Percentiles rank a stretch among this genome's conserved stretches.
phyloP scores from a whole-genome alignment of 1,284 basidiomycete species.

The Pseudozyma pruni region DNA sequence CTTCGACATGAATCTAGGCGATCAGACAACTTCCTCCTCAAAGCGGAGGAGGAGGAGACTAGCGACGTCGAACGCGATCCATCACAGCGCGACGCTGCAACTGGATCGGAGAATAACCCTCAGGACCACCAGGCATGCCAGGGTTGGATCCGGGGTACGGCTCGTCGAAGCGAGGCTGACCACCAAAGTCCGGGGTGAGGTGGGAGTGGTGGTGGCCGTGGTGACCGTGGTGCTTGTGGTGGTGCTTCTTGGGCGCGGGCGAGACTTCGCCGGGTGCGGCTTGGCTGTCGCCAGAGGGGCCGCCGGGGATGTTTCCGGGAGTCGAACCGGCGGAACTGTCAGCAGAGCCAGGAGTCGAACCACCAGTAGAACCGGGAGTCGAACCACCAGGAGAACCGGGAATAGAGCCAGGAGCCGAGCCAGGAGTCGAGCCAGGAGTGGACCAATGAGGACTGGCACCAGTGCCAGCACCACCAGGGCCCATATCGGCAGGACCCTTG shows the following conservation, averaged over 20 bases:
- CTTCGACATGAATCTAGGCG: too few species aligned
- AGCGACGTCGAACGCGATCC: background rate
- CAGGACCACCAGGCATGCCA: conserved; percentile 1
- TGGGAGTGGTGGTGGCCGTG: too few species aligned
- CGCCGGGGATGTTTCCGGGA: too few species aligned
- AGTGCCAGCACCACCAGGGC: conserved; percentile 8
- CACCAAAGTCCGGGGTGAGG: too few species aligned
- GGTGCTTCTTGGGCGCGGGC: too few species aligned
- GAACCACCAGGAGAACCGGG: conserved; percentile 10
- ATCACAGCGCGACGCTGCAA: conserved; percentile 22
- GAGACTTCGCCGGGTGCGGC: too few species aligned
- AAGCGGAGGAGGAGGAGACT: background rate
- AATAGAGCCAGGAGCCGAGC: conserved; percentile 7
- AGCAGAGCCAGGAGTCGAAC: background rate
- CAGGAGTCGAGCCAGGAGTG: conserved; percentile 9
- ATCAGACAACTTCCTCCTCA: background rate
- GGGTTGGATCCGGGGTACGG: too few species aligned
- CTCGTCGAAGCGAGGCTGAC: too few species aligned
- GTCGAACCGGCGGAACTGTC: too few species aligned
- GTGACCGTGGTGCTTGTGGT: too few species aligned
- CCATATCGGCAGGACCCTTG: conserved; percentile 10
- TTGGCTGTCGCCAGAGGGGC: too few species aligned
- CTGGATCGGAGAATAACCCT: conserved; percentile 1
- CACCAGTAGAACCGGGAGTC: background rate
- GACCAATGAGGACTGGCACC: too few species aligned